Evolutionary conservation across 257 asterid species (phyloP).

Genomic region (Salvia miltiorrhiza): DNA sequence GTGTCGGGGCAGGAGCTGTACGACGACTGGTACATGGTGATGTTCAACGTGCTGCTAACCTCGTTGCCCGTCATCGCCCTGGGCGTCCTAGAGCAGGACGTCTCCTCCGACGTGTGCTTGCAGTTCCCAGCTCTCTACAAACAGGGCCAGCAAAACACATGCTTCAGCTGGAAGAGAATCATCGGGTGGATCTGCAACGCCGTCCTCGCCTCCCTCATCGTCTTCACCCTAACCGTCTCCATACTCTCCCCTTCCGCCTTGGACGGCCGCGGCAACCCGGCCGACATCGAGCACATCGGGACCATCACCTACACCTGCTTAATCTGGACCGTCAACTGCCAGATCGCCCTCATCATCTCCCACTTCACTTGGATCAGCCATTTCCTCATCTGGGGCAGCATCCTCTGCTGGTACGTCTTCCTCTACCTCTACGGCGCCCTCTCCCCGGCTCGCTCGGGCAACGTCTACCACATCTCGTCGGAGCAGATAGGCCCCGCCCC

Average conservation of each 20-base stretch:
- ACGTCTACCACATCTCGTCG: conserved; percentile 26
- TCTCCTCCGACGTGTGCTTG: conserved; percentile 50
- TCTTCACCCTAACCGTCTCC: conserved; percentile 39
- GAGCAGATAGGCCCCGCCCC: conserved; percentile 49
- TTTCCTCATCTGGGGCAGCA: conserved; percentile 61
- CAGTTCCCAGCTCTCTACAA: conserved; percentile 64
- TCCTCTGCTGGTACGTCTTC: conserved; percentile 47
- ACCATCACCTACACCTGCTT: conserved; percentile 54
- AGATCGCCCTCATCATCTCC: conserved; percentile 50
- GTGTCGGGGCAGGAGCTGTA: conserved; percentile 58
- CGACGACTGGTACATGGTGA: conserved; percentile 71
- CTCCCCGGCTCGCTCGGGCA: conserved; percentile 26
- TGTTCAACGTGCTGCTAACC: conserved; percentile 65
- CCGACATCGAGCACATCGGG: conserved; percentile 50
- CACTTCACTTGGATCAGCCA: conserved; percentile 61
- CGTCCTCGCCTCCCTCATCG: conserved; percentile 33
- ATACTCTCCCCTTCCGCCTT: conserved; percentile 31
- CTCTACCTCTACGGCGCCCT: conserved; percentile 34
- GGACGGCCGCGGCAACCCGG: conserved; percentile 34
- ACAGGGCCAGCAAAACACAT: conserved; percentile 46
- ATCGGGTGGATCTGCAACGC: conserved; percentile 59
- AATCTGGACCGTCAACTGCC: conserved; percentile 67
- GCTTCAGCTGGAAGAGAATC: conserved; percentile 54
- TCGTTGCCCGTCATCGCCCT: conserved; percentile 69
- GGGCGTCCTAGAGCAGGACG: conserved; percentile 70